Percentiles rank a stretch among this genome's conserved stretches.
These are phyloP conservation scores for Trichosporon sp. DNA, from an alignment of 1,284 basidiomycete species.

Conservation along the genomic window DNA sequence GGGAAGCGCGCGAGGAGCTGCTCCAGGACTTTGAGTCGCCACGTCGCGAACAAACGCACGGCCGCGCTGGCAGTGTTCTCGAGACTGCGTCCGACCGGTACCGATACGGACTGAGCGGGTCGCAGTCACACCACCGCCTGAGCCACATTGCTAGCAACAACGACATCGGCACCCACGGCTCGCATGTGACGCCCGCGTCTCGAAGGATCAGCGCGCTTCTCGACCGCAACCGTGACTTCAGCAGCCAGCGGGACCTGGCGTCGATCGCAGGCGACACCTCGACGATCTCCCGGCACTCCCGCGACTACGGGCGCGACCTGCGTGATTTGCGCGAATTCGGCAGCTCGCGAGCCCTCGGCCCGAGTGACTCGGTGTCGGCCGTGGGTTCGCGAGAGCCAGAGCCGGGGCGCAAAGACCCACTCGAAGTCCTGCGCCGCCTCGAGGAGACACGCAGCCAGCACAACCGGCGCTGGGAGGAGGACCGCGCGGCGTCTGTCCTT, in stretches of 20 bases:
- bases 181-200: not conserved
- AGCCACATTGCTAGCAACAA: slow-evolving; percentile 7
- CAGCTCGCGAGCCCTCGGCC: slow-evolving; percentile 18
- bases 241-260: not conserved
- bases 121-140: slow-evolving; percentile 3
- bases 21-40: slow-evolving; percentile 11
- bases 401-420: slow-evolving; percentile 33
- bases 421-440: slow-evolving; percentile 37
- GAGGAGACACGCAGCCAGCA: slow-evolving; percentile 33
- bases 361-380: slow-evolving; percentile 40
- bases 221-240: slow-evolving; percentile 10
- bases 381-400: slow-evolving; percentile 23
- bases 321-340: not conserved
- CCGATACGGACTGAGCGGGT: slow-evolving; percentile 12
- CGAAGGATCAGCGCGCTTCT: slow-evolving; percentile 60
- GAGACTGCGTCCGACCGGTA: slow-evolving; percentile 17
- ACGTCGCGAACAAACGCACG: not conserved
- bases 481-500: slow-evolving; percentile 14
- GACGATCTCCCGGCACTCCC: slow-evolving; percentile 6
- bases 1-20: not conserved
- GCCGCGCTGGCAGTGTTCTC: slow-evolving; percentile 19
- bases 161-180: not conserved
- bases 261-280: not conserved
- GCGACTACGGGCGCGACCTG: not conserved
- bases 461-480: slow-evolving; percentile 38